Base-by-base conservation (phyloP, 2,329 filamentous ascomycete genomes). In the Plenodomus tracheiphilus region DNA sequence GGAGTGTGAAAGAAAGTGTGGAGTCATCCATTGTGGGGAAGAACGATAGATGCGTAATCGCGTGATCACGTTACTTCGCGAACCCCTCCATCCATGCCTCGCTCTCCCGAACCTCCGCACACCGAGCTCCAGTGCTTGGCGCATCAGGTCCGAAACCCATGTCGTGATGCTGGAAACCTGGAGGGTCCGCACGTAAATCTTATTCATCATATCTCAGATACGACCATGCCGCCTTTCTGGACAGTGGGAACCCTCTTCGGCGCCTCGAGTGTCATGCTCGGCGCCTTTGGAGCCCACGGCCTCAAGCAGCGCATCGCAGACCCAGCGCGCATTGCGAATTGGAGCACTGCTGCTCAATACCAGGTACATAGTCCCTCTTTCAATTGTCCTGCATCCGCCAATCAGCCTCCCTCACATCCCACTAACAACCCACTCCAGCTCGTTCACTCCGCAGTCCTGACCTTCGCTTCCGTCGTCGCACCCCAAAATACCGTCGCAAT, bases 261-360 rank as follows among this genome's bases (percentile, higher is more conserved):
- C 69, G 85, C 84, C 9, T 73, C 79, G 4, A 79, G 81, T 63
- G 85, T 88, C 41, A 76, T 75, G 15, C 68, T 87, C 46, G 85
- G 85, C 25, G 85, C 85, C 0, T 88, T 88, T 69, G 85, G 85
- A 30, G 84, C 85, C 11, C 85, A 88, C 65, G 85, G 85, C 10
- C 74, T 88, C 35, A 87, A 86, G 73, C 79, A 79, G 50, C 74
- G 75, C 56, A 82, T 86, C 62, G 64, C 78, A 9, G 84, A 87
- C 57, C 84, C 85, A 2, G 69, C 75, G 11, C 78, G 78, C 51
- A 68, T 87, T 35, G 79, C 82, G 5, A 86, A 77, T 65, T 88
- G 83, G 80, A 69, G 72, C 10, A 88, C 85, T 0, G 85, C 85
- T 2, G 85, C 85, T 2, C 84, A 88, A 35, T 88, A 88, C 59